Evolutionary conservation across 177 flowering plant genomes (phyloP).

Genomic region (Vitis hybrid): DNA sequence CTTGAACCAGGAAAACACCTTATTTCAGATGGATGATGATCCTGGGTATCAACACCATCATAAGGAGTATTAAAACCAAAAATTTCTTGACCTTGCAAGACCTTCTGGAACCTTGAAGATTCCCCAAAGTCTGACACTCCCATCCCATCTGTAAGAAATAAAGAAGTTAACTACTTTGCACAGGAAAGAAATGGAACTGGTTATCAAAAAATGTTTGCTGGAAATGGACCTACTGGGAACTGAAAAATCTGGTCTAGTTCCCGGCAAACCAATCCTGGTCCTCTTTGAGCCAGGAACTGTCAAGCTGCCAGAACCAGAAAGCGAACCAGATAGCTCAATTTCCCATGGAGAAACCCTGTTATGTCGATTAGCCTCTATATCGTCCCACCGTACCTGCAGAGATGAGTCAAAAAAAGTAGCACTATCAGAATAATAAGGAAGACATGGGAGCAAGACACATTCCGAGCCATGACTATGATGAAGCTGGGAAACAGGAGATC

Average conservation of each 20-base stretch:
- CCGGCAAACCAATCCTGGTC: conserved; percentile 53
- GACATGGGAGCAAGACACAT: too few species aligned
- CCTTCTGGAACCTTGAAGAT: conserved; percentile 86
- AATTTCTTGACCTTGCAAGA: conserved; percentile 99
- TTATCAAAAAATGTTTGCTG: not conserved
- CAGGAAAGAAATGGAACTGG: not conserved
- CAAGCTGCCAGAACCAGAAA: conserved; percentile 43
- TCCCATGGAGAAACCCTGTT: conserved; percentile 97
- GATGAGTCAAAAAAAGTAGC: conserved; percentile 5
- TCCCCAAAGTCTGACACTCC: conserved; percentile 73
- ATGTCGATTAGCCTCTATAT: conserved; percentile 44
- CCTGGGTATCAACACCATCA: conserved; percentile 37
- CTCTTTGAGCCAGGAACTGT: conserved; percentile 58
- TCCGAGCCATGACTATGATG: too few species aligned
- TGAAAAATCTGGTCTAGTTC: conserved; percentile 46
- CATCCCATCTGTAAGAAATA: conserved; percentile 47
- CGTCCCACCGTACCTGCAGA: conserved; percentile 93
- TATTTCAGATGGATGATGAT: conserved; percentile 39
- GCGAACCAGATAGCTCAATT: conserved; percentile 64
- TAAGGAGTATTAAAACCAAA: conserved; percentile 41
- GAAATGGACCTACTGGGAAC: conserved; percentile 46
- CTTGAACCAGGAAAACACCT: conserved; percentile 39
- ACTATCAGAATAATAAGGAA: not conserved
- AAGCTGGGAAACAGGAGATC: too few species aligned
- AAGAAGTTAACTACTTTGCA: conserved; percentile 4